Evolutionary conservation across 2,329 filamentous ascomycete genomes (phyloP).

Genomic region (Bipolaris oryzae): DNA sequence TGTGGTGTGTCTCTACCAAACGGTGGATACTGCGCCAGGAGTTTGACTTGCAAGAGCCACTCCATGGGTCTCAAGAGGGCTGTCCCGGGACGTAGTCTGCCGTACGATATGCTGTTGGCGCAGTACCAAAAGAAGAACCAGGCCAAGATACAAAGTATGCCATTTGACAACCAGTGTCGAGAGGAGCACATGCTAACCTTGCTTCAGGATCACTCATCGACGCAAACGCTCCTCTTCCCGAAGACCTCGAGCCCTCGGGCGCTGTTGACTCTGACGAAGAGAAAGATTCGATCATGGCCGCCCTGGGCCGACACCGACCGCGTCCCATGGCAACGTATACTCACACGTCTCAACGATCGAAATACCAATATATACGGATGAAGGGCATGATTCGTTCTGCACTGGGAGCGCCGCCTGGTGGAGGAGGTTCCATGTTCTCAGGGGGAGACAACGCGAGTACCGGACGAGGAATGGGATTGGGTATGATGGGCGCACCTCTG

Average conservation of each 20-base stretch:
- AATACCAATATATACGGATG: conserved; percentile 67
- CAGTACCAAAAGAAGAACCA: conserved; percentile 90
- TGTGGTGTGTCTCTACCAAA: conserved; percentile 88
- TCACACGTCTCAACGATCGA: conserved; percentile 57
- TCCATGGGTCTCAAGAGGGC: conserved; percentile 93
- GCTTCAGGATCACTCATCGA: conserved; percentile 84
- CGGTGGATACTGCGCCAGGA: conserved; percentile 84
- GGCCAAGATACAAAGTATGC: conserved; percentile 92
- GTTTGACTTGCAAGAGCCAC: conserved; percentile 91
- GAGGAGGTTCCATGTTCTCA: conserved; percentile 29
- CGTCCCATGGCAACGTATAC: conserved; percentile 74
- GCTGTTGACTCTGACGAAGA: conserved; percentile 94
- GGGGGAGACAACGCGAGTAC: conserved; percentile 31
- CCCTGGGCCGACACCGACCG: conserved; percentile 74
- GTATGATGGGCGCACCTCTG: conserved; percentile 41
- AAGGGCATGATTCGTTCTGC: conserved; percentile 68
- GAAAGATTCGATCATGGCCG: conserved; percentile 84
- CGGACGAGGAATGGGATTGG: conserved; percentile 33
- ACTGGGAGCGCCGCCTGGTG: conserved; percentile 54
- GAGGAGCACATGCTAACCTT: conserved; percentile 8
- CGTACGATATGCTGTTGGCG: conserved; percentile 85
- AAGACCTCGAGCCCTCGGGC: conserved; percentile 74
- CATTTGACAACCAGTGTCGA: background rate
- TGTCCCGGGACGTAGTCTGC: conserved; percentile 82
- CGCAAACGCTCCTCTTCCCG: conserved; percentile 87